Percentiles rank a stretch among this genome's conserved stretches.
These are phyloP conservation scores for Fusarium sp. DNA, from an alignment of 2,329 filamentous ascomycete genomes.

Conservation along the genomic window DNA sequence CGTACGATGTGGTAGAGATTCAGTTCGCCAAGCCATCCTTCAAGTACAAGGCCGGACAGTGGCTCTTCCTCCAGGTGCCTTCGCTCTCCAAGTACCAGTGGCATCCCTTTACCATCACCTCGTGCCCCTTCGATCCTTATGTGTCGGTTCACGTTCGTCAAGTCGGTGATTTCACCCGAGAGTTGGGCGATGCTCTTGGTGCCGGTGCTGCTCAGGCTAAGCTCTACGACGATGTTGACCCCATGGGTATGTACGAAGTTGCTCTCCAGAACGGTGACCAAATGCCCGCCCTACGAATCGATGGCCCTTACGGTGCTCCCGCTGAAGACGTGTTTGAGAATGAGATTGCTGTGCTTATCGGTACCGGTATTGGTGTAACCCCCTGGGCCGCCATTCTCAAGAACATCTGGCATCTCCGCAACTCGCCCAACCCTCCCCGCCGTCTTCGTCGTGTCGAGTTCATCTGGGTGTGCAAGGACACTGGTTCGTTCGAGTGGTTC, in stretches of 20 bases:
- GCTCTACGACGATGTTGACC: constrained; percentile 90
- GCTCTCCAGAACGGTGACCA: constrained; percentile 91
- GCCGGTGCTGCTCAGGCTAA: constrained; percentile 89
- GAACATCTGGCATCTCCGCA: constrained; percentile 97
- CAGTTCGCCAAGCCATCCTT: constrained; percentile 97
- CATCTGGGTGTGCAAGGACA: constrained; percentile 98
- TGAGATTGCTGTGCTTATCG: constrained; percentile 87
- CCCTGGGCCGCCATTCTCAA: constrained; percentile 91
- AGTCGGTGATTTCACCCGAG: constrained; percentile 94
- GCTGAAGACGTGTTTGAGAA: constrained; percentile 98
- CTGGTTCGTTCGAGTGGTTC: constrained; percentile 98
- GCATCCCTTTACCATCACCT: constrained; percentile 99
- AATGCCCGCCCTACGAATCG: constrained; percentile 91
- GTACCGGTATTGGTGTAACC: constrained; percentile 88
- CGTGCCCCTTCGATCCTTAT: constrained; percentile 95
- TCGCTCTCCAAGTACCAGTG: constrained; percentile 91
- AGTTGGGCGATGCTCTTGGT: constrained; percentile 95
- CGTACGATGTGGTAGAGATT: constrained; percentile 96
- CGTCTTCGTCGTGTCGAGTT: constrained; percentile 96
- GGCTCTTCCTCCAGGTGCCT: constrained; percentile 95
- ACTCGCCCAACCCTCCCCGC: constrained; percentile 87
- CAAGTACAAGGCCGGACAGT: constrained; percentile 98
- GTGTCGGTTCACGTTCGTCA: constrained; percentile 95
- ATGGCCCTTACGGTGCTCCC: constrained; percentile 95
- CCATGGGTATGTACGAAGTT: constrained; percentile 97